Evolutionary conservation across 169 alveolate genomes (phyloP).

Genomic region (Plasmodium falciparum): DNA sequence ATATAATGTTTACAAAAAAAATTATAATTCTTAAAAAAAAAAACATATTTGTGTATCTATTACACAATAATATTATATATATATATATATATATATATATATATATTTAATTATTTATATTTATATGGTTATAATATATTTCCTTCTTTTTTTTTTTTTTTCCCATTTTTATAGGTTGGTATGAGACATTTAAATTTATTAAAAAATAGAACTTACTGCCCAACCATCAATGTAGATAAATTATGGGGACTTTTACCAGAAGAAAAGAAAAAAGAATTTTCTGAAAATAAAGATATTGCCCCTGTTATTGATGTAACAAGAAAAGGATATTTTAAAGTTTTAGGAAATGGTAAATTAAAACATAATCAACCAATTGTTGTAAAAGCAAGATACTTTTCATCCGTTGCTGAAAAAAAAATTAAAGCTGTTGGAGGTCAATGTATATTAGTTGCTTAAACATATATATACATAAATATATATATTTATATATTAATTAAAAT

Average conservation of each 20-base stretch:
- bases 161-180: conserved; percentile 90
- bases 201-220: conserved; percentile 91
- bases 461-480: background rate
- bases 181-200: conserved; percentile 97
- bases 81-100: background rate
- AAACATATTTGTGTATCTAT: no score
- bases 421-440: conserved; percentile 98
- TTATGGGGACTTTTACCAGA: conserved; percentile 96
- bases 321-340: conserved; percentile 97
- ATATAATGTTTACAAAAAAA: background rate
- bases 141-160: background rate
- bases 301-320: conserved; percentile 98
- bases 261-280: conserved; percentile 92
- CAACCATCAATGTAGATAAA: conserved; percentile 95
- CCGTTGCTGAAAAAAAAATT: conserved; percentile 97
- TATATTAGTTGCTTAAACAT: conserved; percentile 90
- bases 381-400: conserved; percentile 97
- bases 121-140: background rate
- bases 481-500: background rate
- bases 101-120: background rate
- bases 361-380: conserved; percentile 96
- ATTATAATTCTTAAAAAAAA: no score
- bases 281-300: conserved; percentile 91
- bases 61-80: background rate
- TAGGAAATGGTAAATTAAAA: conserved; percentile 97